Evolutionary conservation across 495 filamentous ascomycete genomes (phyloP).

Genomic region (Collariella sp.): DNA sequence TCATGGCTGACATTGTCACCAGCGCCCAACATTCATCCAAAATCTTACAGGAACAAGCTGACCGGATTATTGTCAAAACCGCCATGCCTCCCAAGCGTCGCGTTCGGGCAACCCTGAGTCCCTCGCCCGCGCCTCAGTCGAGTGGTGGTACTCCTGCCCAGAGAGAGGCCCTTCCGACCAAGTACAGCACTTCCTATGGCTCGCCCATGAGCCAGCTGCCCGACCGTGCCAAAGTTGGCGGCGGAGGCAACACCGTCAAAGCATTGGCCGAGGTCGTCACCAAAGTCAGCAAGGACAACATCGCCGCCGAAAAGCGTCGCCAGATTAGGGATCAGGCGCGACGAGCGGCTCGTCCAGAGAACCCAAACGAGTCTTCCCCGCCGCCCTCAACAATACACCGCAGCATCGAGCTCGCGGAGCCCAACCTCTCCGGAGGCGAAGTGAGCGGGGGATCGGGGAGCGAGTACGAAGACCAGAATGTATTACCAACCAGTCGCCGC

Average conservation of each 20-base stretch:
- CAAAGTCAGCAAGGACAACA: slow-evolving; percentile 14
- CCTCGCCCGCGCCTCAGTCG: not conserved
- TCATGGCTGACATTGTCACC: slow-evolving; percentile 3
- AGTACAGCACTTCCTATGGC: slow-evolving; percentile 28
- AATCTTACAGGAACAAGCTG: not conserved
- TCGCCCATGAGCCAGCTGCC: slow-evolving; percentile 22
- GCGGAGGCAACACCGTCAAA: slow-evolving; percentile 9
- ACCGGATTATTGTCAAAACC: not conserved
- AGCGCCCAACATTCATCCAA: not conserved
- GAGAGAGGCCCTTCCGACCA: slow-evolving; percentile 12
- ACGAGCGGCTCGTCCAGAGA: not conserved
- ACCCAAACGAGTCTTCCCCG: not conserved
- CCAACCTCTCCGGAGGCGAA: not conserved
- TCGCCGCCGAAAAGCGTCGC: slow-evolving; percentile 9
- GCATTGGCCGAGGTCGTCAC: slow-evolving; percentile 16
- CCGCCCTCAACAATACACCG: not conserved
- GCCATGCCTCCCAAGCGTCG: slow-evolving; percentile 20
- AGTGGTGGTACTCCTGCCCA: not conserved
- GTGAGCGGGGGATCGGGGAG: not conserved
- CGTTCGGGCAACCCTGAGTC: not conserved
- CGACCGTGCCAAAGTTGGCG: slow-evolving; percentile 6
- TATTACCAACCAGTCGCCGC: not conserved
- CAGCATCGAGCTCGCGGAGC: not conserved
- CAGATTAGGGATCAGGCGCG: not conserved
- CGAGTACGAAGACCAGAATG: not conserved